Conservation (phyloP, 1,284 basidiomycete species). For the Puccinia hordei region DNA sequence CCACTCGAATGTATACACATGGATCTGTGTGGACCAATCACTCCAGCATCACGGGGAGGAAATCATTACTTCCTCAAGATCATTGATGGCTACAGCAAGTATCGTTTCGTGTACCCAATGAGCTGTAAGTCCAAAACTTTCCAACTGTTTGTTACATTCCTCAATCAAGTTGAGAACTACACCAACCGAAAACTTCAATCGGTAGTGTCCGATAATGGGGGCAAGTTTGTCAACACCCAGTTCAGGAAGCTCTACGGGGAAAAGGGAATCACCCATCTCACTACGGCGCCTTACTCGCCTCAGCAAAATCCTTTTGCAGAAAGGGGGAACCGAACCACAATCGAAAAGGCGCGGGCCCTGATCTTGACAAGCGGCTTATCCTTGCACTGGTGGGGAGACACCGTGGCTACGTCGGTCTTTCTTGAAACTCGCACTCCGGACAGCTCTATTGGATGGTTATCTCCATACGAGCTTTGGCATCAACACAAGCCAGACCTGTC, state of each 20-base stretch:
- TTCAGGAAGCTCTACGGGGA: background rate
- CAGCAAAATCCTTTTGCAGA: conserved; percentile 21
- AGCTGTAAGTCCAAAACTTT: conserved; percentile 20
- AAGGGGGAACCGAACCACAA: background rate
- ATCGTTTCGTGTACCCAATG: background rate
- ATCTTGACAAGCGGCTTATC: background rate
- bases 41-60: background rate
- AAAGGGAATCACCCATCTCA: background rate
- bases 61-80: conserved; percentile 14
- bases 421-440: conserved; percentile 9
- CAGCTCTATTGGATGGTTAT: background rate
- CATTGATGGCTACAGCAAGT: background rate
- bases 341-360: background rate
- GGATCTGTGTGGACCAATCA: background rate
- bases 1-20: conserved; percentile 17
- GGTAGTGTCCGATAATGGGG: conserved; percentile 12
- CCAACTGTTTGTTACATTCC: background rate
- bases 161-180: background rate
- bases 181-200: background rate
- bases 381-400: background rate
- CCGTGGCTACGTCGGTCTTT: conserved; percentile 1
- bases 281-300: background rate
- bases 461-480: background rate
- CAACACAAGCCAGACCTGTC: background rate
- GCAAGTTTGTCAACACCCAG: background rate